These are phyloP conservation scores for Phytophthora ramorum DNA, from an alignment of 352 stramenopile species.

Conservation along the genomic window DNA sequence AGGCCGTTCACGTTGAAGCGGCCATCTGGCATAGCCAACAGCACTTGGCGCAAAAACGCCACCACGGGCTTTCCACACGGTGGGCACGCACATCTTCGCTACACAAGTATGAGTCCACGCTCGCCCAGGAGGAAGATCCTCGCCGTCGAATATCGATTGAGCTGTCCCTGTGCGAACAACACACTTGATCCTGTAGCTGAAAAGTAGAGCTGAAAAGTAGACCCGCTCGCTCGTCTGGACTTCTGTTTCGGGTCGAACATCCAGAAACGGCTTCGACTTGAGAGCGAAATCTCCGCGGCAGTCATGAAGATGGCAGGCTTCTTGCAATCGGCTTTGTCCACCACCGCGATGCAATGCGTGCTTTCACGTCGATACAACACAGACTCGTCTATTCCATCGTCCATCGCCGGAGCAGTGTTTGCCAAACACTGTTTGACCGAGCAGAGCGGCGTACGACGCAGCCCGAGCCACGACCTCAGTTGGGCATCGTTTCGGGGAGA, in stretches of 20 bases:
- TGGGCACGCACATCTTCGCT: not conserved
- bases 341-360: not conserved
- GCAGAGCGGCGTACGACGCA: not conserved
- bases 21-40: not conserved
- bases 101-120: no score
- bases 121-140: no score
- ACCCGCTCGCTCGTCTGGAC: no score
- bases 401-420: not conserved
- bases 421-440: not conserved
- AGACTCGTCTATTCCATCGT: not conserved
- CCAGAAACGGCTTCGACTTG: not conserved
- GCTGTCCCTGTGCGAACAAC: no score
- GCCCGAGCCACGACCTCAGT: not conserved
- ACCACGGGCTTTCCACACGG: no score
- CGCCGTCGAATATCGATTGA: no score
- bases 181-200: no score
- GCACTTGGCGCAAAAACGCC: not conserved
- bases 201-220: not conserved
- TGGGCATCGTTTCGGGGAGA: conserved; percentile 13
- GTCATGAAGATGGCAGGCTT: not conserved
- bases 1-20: not conserved
- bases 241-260: not conserved
- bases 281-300: not conserved
- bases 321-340: not conserved
- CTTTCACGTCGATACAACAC: not conserved